phyloP scores from a whole-genome alignment of 129 eudicot genomes.

The Lactuca sativa region DNA sequence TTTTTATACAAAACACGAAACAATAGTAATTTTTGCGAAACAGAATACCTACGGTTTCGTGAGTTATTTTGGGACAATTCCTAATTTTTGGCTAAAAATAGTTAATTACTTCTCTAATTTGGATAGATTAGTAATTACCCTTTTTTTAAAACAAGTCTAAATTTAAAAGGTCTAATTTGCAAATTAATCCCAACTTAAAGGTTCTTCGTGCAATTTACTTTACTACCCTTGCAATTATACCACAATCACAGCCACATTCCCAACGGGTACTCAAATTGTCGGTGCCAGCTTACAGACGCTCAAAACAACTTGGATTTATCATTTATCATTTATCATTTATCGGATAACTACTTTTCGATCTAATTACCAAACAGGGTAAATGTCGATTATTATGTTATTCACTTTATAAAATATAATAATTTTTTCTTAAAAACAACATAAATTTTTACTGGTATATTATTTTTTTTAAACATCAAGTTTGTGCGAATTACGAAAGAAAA shows the following conservation, averaged over 20 bases:
- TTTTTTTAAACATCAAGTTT: background rate
- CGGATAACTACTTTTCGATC: background rate
- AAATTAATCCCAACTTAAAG: slow-evolving; percentile 11
- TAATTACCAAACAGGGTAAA: background rate
- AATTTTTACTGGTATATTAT: no score
- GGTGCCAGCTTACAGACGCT: slow-evolving; percentile 32
- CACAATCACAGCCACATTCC: slow-evolving; percentile 24
- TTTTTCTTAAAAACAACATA: no score
- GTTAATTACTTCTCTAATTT: no score
- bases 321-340: background rate
- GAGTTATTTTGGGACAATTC: no score
- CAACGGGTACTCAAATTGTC: slow-evolving; percentile 25
- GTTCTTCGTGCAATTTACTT: background rate
- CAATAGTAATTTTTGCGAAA: no score
- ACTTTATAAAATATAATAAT: no score
- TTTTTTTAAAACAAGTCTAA: background rate
- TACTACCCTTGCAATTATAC: background rate
- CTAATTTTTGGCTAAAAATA: no score
- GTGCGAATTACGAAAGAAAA: background rate
- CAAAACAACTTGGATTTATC: background rate
- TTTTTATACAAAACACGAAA: no score
- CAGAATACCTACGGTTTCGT: no score
- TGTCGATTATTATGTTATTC: background rate
- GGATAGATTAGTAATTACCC: no score
- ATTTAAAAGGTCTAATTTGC: background rate